Base-by-base conservation (phyloP, 345 rosid genomes). In the Excoecaria cochinchinensis region DNA sequence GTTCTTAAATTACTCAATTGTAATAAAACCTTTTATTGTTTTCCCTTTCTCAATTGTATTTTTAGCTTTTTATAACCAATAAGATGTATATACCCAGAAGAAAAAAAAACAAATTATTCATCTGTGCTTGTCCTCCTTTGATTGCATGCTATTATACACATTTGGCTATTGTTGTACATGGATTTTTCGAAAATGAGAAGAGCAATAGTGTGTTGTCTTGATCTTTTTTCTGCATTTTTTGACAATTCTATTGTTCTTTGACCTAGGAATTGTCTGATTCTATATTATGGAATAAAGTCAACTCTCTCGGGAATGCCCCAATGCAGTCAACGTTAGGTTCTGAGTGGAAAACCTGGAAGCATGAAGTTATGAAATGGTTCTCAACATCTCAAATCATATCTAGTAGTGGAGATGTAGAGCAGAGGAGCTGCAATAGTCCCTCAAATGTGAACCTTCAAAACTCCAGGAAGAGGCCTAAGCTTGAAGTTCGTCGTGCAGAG, bases 311-410 rank as follows among this genome's bases (percentile, higher is more conserved):
- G 87, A 92, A 87, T 83, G 87, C 88, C 74, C 86, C 89, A 8
- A 78, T 86, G 79, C 95, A 88, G 79, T 80, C 89, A 57, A 85
- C 88, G 71, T 77, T 96, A 66, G 89, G 90, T 72, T 88, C 97
- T 61, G 97, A 93, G 82, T 91, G 99, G 98, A 93, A 87, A 92
- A 90, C 97, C 50, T 96, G 99, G 98, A 96, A 96, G 87, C 97
- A 90, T 59, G 99, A 96, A 71, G 84, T 89, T 38, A 88, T 86
- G 77, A 96, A 90, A 85, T 88, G 85, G 94, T 93, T 96, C 79
- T 88, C 92, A 6, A 84, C 82, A 42, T 87, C 98, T 72, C 86
- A 82, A 44, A 82, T 86, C 24, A 44, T 74, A 55, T 67, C 87
- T 64, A 81, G 47, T 67, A 82, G 81, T 47, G 87, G 84, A 53